Evolutionary conservation across 2,329 filamentous ascomycete species (phyloP), one percentile per base, ranked within the genome.

Genomic region (Colletotrichum chlorophyti): DNA sequence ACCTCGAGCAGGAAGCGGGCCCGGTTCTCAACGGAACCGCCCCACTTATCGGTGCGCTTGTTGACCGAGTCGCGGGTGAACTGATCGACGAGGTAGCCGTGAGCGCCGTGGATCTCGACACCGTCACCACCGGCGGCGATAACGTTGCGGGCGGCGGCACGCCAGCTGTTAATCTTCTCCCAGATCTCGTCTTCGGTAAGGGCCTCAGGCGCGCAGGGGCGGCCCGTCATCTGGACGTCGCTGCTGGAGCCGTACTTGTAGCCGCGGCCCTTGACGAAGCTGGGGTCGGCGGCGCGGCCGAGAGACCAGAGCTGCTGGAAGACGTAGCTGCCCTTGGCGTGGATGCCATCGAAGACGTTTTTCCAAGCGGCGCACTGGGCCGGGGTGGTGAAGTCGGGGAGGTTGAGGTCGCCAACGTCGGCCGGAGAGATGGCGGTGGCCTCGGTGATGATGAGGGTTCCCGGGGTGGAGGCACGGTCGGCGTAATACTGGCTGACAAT

Each of bases 101-200:
- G 80, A 14, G 79, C 76, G 12, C 66, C 72, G 64, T 82, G 77
- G 2, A 79, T 71, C 65, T 92, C 89, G 53, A 91, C 82, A 10
- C 81, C 83, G 40, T 62, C 60, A 31, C 60, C 60, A n/a, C 60
- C 60, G 35, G 60, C 60, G 47, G 79, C 76, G 6, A 88, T 67
- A 2, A 87, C 78, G 15, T 81, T 72, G 58, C 76, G 74, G 1
- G 76, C 71, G 3, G 76, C 75, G 1, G 74, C 78, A 3, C 77
- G 79, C 72, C 79, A 90, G 0, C 79, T 80, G 9, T 69, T 69
- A 71, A 88, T 88, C 64, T 87, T 76, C 5, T 78, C 70, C 58
- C 83, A 76, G 54, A 91, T 90, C 29, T 89, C 85, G 2, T 79
- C 70, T 26, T 80, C 73, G 1, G 81, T 58, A 7, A 51, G 47